Base-by-base conservation (phyloP, 345 rosid genomes). In the Kandelia obovata region DNA sequence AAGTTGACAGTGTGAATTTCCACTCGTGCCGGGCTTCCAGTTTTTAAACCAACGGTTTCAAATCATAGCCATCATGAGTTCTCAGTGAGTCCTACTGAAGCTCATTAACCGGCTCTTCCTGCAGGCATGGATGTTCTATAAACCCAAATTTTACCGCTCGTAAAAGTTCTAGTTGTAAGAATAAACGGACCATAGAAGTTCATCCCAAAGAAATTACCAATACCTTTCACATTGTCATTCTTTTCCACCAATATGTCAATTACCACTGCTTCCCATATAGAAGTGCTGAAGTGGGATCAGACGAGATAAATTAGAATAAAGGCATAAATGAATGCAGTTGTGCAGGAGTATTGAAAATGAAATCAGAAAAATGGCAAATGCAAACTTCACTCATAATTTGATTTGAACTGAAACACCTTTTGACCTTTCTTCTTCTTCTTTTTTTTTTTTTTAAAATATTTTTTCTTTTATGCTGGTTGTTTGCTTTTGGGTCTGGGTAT, bases 141-240 rank as follows among this genome's bases (percentile, higher is more conserved):
- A 46, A 94, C 92, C 97, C 98, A 94, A 49, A 94, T 89, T 82
- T 91, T 94, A 72, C 98, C 97, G 75, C 97, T 91, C 98, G 91
- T 94, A 75, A 94, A 91, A 74, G 98, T 94, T 55, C 98, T 96
- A 68, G 98, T 94, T 20, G 98, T 94, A 66, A 94, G 93, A 71
- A 94, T 79, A 72, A 89, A 88, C 35, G 97, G 78, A 57, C 97
- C 98, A 82, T 83, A 89, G 67, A 94, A 94, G 73, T 83, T 87
- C 98, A 94, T 89, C 68, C 97, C 97, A 17, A 94, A 94, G 82
- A 89, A 94, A 61, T 97, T 89, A 66, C 79, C 53, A 63, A 94
- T 95, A 58, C 98, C 98, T 86, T 89, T 90, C 58, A 91, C 91
- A 11, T 85, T 86, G 73, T 91, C 97, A 77, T 91, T 94, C 83